Evolutionary conservation across 345 rosid genomes (phyloP), one percentile per base, ranked within the genome.

Genomic region (Leavenworthia alabamica): DNA sequence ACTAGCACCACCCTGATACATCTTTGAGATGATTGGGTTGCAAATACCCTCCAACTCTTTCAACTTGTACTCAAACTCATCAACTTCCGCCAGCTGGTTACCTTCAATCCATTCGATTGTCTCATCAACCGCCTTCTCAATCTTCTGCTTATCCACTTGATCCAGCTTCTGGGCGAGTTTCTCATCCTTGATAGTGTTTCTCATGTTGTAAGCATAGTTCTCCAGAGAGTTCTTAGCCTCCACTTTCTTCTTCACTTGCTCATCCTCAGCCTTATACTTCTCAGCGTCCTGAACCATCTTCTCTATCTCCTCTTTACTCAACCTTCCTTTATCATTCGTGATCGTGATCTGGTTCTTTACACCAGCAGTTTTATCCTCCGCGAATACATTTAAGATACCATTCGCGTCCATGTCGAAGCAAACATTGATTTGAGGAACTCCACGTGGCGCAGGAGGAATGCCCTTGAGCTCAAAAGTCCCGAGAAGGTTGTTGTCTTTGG

Each of bases 371-470:
- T 75, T 76, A 13, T 79, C 78, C 53, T 79, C 82, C 0, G 82
- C 76, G 0, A 62, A 62, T 7, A 79, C 82, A 4, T 79, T 79
- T 19, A 78, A 40, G 14, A 78, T 78, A 17, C 82, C 82, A 15
- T 78, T 75, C 3, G 81, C 79, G 0, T 78, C 79, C 0, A 75
- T 78, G 32, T 78, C 79, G 2, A 75, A 75, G 15, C 66, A 48
- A 22, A 78, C 82, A 41, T 75, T 78, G 66, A 78, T 64, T 8
- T 78, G 79, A 14, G 82, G 82, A 8, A 75, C 79, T 17, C 82
- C 80, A 52, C 82, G 78, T 0, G 82, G 78, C 0, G 80, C 80
- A 6, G 72, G 80, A 68, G 82, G 80, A 19, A 79, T 76, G 7
- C 76, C 80, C 6, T 72, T 66, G 11, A 79, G 82, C 73, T 79